These are phyloP conservation scores for Basipetospora sp. DNA, from an alignment of 2,329 filamentous ascomycete genomes.

Conservation along the genomic window DNA sequence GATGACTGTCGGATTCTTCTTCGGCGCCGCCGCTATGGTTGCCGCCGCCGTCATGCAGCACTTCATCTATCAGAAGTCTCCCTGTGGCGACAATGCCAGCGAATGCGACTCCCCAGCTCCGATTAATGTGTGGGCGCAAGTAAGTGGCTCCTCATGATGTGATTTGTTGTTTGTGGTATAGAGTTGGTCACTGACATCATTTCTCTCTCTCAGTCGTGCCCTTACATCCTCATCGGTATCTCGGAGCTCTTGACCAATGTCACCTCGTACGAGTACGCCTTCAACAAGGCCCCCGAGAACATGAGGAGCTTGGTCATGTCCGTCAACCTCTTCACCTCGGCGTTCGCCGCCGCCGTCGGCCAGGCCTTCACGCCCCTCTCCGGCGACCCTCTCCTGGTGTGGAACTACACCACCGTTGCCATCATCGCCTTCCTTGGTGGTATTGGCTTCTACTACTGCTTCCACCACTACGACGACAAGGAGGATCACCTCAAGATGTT, in stretches of 20 bases:
- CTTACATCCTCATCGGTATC: slow-evolving; percentile 34
- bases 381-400: slow-evolving; percentile 50
- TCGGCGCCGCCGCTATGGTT: slow-evolving; percentile 47
- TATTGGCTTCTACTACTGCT: slow-evolving; percentile 52
- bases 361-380: slow-evolving; percentile 50
- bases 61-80: slow-evolving; percentile 48
- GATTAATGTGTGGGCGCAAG: slow-evolving; percentile 54
- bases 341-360: slow-evolving; percentile 54
- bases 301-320: slow-evolving; percentile 66
- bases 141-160: too few species aligned
- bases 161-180: too few species aligned
- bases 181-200: too few species aligned
- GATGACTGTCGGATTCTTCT: slow-evolving; percentile 55
- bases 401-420: slow-evolving; percentile 55
- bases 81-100: slow-evolving; percentile 43
- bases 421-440: slow-evolving; percentile 49
- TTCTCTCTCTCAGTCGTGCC: not conserved
- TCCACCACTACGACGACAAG: slow-evolving; percentile 46
- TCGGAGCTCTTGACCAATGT: slow-evolving; percentile 41
- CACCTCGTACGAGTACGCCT: slow-evolving; percentile 59
- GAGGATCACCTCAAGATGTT: slow-evolving; percentile 58
- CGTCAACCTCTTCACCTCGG: slow-evolving; percentile 56
- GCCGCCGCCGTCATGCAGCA: slow-evolving; percentile 41
- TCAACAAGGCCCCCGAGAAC: slow-evolving; percentile 62
- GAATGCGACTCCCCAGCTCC: slow-evolving; percentile 36